Percentiles rank a stretch among this genome's conserved stretches.
Conservation (phyloP, 768 basidiomycete genomes). For the Rhizopogon roseolus region DNA sequence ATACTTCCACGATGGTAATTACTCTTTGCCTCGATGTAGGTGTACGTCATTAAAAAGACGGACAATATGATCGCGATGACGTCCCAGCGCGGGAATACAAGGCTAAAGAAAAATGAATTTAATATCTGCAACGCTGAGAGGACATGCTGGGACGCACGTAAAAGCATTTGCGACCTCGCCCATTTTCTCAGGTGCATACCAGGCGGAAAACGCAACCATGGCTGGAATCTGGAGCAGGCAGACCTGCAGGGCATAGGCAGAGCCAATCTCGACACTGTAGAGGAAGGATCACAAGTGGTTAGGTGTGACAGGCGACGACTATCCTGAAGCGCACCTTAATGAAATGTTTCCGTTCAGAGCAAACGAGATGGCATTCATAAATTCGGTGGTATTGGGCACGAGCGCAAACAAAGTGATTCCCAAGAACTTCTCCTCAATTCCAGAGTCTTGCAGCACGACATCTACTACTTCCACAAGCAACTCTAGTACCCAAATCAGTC, state of each 20-base stretch:
- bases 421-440: slow-evolving; percentile 96
- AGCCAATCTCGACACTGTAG: slow-evolving; percentile 96
- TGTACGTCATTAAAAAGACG: slow-evolving; percentile 97
- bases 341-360: slow-evolving; percentile 97
- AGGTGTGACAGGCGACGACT: not conserved
- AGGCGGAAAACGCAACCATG: slow-evolving; percentile 98
- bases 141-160: slow-evolving; percentile 57
- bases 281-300: slow-evolving; percentile 1
- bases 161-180: slow-evolving; percentile 87
- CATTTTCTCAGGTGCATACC: slow-evolving; percentile 84
- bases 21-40: slow-evolving; percentile 97
- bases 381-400: slow-evolving; percentile 98
- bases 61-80: slow-evolving; percentile 91
- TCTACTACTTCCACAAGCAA: slow-evolving; percentile 94
- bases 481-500: slow-evolving; percentile 42
- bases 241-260: slow-evolving; percentile 97
- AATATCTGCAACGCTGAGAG: not conserved
- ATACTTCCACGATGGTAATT: slow-evolving; percentile 98
- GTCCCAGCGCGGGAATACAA: slow-evolving; percentile 99
- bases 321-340: slow-evolving; percentile 58
- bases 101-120: slow-evolving; percentile 37
- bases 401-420: slow-evolving; percentile 95
- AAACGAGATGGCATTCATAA: slow-evolving; percentile 99
- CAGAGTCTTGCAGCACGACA: slow-evolving; percentile 82
- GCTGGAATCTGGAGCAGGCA: slow-evolving; percentile 96